Percentiles rank a stretch among this genome's conserved stretches.
phyloP scores from a whole-genome alignment of 257 asterid genomes.

The Capsicum baccatum region DNA sequence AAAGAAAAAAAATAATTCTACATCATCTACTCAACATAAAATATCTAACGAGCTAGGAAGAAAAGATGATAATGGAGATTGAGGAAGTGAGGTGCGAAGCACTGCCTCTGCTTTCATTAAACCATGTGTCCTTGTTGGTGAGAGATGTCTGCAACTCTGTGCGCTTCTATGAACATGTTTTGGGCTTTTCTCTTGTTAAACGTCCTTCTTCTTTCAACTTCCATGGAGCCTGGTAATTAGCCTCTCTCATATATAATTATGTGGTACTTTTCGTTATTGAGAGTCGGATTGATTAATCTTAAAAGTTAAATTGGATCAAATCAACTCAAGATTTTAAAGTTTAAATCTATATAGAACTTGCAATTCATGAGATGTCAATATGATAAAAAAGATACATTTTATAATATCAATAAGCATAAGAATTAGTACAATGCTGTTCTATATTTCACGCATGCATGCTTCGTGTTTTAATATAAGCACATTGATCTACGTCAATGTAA shows the following conservation, averaged over 20 bases:
- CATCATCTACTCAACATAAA: background rate
- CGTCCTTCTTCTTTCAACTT: slow-evolving; percentile 50
- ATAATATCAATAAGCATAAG: no score
- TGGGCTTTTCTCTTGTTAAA: slow-evolving; percentile 47
- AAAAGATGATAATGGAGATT: slow-evolving; percentile 26
- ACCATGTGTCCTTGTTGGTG: slow-evolving; percentile 46
- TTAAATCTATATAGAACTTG: no score
- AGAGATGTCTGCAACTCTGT: slow-evolving; percentile 37
- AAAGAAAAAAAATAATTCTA: background rate
- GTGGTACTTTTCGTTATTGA: no score
- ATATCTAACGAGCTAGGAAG: background rate
- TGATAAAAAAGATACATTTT: no score
- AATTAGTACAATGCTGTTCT: no score
- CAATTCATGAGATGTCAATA: no score
- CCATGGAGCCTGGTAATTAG: slow-evolving; percentile 47
- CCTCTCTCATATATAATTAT: no score
- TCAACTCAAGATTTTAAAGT: no score
- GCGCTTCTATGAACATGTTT: slow-evolving; percentile 44
- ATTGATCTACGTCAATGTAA: background rate
- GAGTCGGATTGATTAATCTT: no score
- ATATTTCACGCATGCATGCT: background rate
- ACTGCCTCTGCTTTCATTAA: slow-evolving; percentile 47
- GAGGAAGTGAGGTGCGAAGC: slow-evolving; percentile 36
- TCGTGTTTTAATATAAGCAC: background rate
- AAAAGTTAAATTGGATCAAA: no score